Percentiles rank a stretch among this genome's conserved stretches.
phyloP scores from a whole-genome alignment of 1,139 yeast genomes.

The Geotrichum macrosporum region DNA sequence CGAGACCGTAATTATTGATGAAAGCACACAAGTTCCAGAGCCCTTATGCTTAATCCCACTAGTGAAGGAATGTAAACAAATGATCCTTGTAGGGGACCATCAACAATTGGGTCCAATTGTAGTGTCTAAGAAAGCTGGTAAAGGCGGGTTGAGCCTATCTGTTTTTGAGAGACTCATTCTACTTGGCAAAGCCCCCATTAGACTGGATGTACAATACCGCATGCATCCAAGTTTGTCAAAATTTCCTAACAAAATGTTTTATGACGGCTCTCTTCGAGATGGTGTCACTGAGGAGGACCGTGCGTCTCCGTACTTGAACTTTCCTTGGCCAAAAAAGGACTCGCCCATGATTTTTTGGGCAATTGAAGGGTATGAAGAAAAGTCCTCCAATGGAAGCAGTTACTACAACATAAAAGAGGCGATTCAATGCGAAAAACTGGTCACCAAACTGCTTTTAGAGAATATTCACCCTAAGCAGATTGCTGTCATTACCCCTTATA shows the following conservation, averaged over 20 bases:
- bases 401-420: constrained; percentile 7
- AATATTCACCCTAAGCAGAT: constrained; percentile 64
- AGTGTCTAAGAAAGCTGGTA: constrained; percentile 81
- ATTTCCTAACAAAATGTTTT: constrained; percentile 83
- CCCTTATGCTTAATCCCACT: constrained; percentile 86
- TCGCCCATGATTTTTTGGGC: constrained; percentile 68
- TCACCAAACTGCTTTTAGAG: constrained; percentile 24
- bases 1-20: constrained; percentile 93
- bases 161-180: constrained; percentile 90
- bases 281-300: constrained; percentile 73
- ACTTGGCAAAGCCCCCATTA: constrained; percentile 76
- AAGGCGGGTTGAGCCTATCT: constrained; percentile 77
- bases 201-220: constrained; percentile 90
- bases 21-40: constrained; percentile 97
- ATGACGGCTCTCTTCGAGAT: constrained; percentile 66
- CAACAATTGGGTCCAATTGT: constrained; percentile 98
- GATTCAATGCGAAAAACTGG: constrained; percentile 37
- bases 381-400: constrained; percentile 38
- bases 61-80: constrained; percentile 81
- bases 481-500: constrained; percentile 92
- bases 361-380: constrained; percentile 58
- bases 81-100: constrained; percentile 98
- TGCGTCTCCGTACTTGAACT: constrained; percentile 47
- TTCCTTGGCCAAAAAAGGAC: constrained; percentile 66
- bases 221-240: constrained; percentile 90